Base-by-base conservation (phyloP, 257 asterid genomes). In the Buddleja alternifolia region DNA sequence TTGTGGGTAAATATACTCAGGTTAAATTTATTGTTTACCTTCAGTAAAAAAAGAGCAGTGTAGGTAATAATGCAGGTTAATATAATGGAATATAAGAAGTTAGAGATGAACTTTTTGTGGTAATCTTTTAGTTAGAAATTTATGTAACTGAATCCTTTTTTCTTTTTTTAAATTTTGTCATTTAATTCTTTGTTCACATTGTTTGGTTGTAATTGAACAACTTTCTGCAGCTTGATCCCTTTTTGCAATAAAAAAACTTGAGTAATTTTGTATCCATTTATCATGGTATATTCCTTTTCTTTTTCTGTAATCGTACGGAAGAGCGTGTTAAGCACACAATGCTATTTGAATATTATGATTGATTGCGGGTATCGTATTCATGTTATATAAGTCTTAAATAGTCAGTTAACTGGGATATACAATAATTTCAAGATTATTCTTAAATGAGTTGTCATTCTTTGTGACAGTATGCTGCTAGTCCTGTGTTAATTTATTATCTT, bases 341-440 rank as follows among this genome's bases (percentile, higher is more conserved):
- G 46, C 69, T 50, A n/a, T 66, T 60, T 41, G 56, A 40, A 14
- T 20, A 46, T 61, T 54, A 37, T 53, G 66, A 16, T 56, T 63
- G 32, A 47, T 56, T 41, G 56, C 36, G 58, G 54, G 69, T 41
- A 67, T 42, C 72, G 20, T 41, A 44, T 39, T 47, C 32, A 69
- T 50, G 50, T 24, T 50, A 40, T 39, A 36, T 64, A 20, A 24
- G 25, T 19, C 57, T 64, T 64, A 75, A 50, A 53, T 45, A 34
- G 71, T 67, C 11, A 16, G 39, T 57, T 9, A 29, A 46, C 42
- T 16, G 50, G 42, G 70, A 29, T 20, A 29, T 20, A 52, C 62
- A 53, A 68, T 68, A 36, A 62, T 63, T 1, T 54, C 73, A 78
- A 69, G 79, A 78, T 73, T 73, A 76, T 69, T 7, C 34, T 29